Evolutionary conservation across 768 basidiomycete genomes (phyloP).

Genomic region (Lactarius hatsudake): DNA sequence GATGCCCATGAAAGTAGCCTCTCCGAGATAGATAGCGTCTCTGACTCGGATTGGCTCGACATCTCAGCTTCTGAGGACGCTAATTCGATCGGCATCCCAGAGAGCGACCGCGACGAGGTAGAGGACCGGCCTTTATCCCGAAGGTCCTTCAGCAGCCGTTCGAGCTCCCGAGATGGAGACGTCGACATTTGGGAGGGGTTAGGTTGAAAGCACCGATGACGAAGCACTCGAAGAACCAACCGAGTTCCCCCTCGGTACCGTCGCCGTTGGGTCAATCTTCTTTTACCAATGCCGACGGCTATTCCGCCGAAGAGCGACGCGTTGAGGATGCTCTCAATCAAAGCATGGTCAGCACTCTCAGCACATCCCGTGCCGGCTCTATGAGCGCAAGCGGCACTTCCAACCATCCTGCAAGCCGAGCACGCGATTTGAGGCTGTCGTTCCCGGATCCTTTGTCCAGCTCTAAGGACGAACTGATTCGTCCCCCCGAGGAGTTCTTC

Average conservation of each 20-base stretch:
- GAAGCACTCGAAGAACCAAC: conserved; percentile 36
- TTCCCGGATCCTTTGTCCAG: conserved; percentile 83
- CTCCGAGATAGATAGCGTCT: conserved; percentile 64
- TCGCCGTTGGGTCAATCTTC: conserved; percentile 15
- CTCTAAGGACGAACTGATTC: conserved; percentile 56
- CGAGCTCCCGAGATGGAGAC: conserved; percentile 66
- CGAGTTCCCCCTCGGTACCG: conserved; percentile 30
- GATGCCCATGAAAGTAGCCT: conserved; percentile 43
- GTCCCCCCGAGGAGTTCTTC: conserved; percentile 52
- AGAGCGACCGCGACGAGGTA: conserved; percentile 58
- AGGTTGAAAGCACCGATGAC: conserved; percentile 58
- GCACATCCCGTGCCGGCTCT: conserved; percentile 66
- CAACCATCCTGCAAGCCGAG: conserved; percentile 50
- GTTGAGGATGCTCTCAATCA: conserved; percentile 77
- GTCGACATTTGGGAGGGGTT: conserved; percentile 79
- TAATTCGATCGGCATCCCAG: conserved; percentile 61
- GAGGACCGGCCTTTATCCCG: conserved; percentile 57
- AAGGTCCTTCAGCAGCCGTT: conserved; percentile 65
- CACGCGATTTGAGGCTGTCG: conserved; percentile 73
- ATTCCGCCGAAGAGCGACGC: conserved; percentile 57
- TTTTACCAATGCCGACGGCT: conserved; percentile 1
- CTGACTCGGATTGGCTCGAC: conserved; percentile 85
- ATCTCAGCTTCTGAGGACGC: conserved; percentile 71
- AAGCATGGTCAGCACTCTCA: conserved; percentile 78
- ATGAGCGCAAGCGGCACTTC: conserved; percentile 39